These are phyloP conservation scores for Otatea glauca DNA, from an alignment of 176 grass and related monocot genomes.

Conservation along the genomic window DNA sequence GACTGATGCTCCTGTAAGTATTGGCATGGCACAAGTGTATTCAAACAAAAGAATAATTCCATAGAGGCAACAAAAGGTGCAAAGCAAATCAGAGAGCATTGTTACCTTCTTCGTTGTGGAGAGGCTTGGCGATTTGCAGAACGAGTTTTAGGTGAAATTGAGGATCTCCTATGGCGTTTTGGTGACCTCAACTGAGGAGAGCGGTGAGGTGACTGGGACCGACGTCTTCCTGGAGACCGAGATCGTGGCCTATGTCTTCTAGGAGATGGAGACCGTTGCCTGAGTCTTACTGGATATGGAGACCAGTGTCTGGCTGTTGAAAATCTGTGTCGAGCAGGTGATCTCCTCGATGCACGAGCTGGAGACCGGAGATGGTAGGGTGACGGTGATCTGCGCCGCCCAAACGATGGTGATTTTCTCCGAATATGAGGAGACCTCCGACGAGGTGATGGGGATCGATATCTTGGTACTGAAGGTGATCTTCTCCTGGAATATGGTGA, in stretches of 20 bases:
- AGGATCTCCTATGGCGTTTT: constrained; percentile 47
- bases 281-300: constrained; percentile 40
- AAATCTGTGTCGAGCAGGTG: constrained; percentile 50
- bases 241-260: constrained; percentile 30
- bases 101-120: constrained; percentile 60
- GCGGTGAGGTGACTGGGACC: constrained; percentile 32
- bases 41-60: constrained; percentile 38
- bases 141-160: constrained; percentile 46
- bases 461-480: constrained; percentile 51
- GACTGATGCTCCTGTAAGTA: constrained; percentile 65
- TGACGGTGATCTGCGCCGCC: constrained; percentile 61
- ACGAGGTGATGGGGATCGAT: constrained; percentile 54
- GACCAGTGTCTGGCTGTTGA: constrained; percentile 49
- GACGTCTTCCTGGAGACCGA: constrained; percentile 28
- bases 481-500: constrained; percentile 60
- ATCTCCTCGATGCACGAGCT: constrained; percentile 51
- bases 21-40: background rate
- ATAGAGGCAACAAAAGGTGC: constrained; percentile 23
- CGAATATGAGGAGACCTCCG: constrained; percentile 43
- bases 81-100: background rate
- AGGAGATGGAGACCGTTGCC: constrained; percentile 39
- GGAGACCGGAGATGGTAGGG: constrained; percentile 55
- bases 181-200: constrained; percentile 45
- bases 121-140: constrained; percentile 49
- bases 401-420: constrained; percentile 63